Evolutionary conservation across 768 basidiomycete genomes (phyloP).

Genomic region (Tricholoma furcatifolium): DNA sequence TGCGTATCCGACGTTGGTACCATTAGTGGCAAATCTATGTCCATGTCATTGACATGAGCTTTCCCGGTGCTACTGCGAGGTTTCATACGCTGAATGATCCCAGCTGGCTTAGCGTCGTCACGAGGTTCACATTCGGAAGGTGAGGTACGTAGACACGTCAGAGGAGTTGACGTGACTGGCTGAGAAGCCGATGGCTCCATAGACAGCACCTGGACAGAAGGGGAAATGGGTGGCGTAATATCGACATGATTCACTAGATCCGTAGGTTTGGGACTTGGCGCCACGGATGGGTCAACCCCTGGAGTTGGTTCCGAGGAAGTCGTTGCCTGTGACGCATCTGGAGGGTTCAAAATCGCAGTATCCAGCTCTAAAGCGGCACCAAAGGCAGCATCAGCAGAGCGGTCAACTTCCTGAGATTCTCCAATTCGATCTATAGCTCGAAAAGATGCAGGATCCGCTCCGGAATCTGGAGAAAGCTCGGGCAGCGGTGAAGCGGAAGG

Average conservation of each 20-base stretch:
- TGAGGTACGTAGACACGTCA: background rate
- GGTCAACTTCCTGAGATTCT: constrained; percentile 31
- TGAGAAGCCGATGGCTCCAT: constrained; percentile 3
- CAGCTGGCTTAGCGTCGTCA: constrained; percentile 12
- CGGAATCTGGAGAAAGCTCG: constrained; percentile 2
- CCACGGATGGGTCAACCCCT: constrained; percentile 12
- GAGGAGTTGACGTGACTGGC: background rate
- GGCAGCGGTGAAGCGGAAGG: background rate
- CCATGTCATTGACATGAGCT: constrained; percentile 14
- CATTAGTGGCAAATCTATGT: background rate
- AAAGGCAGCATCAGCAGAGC: constrained; percentile 32
- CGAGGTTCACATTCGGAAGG: background rate
- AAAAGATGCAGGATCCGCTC: constrained; percentile 24
- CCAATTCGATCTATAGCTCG: constrained; percentile 27
- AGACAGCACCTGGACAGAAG: background rate
- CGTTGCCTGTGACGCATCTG: background rate
- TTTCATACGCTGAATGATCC: constrained; percentile 42
- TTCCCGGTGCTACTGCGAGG: constrained; percentile 30
- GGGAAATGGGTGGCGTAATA: constrained; percentile 5
- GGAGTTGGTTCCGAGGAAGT: background rate
- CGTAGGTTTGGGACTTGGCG: constrained; percentile 14
- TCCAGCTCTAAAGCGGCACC: constrained; percentile 33
- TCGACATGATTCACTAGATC: background rate
- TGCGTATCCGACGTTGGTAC: background rate
- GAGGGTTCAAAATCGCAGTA: constrained; percentile 14